These are phyloP conservation scores for Phaseolus lunatus DNA, from an alignment of 306 rosid genomes.

Conservation along the genomic window DNA sequence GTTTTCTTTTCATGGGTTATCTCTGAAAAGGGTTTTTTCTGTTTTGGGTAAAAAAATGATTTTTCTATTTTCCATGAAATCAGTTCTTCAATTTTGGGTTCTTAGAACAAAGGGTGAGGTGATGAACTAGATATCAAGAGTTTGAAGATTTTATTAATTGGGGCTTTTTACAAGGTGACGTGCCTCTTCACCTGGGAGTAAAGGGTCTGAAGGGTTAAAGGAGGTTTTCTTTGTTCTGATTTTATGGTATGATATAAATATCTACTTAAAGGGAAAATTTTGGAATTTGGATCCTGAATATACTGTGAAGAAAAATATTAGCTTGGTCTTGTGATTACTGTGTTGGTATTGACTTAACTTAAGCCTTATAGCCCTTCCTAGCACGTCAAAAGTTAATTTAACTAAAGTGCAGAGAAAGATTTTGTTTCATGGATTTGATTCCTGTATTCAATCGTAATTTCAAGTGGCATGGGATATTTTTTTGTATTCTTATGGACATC, in stretches of 20 bases:
- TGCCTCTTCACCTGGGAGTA: conserved; percentile 2
- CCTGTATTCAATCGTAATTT: not conserved
- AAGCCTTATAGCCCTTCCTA: conserved; percentile 23
- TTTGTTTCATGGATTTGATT: conserved; percentile 26
- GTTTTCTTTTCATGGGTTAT: conserved; percentile 12
- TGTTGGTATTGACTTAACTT: conserved; percentile 23
- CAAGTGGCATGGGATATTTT: conserved; percentile 1
- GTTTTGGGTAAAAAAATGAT: conserved; percentile 10
- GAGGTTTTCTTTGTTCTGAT: conserved; percentile 19
- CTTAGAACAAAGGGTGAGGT: not conserved
- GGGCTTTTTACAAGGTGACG: not conserved
- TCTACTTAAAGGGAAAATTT: not conserved
- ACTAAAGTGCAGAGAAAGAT: conserved; percentile 14
- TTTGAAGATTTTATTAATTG: conserved; percentile 14
- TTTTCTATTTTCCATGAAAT: conserved; percentile 3
- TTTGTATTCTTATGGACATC: not conserved
- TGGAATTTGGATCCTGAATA: not conserved
- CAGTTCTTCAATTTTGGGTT: conserved; percentile 11
- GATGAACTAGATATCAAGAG: not conserved
- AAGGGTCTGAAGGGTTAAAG: not conserved
- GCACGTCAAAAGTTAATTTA: conserved; percentile 19
- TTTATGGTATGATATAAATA: not conserved
- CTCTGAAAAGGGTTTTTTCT: conserved; percentile 4
- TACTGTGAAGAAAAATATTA: conserved; percentile 24
- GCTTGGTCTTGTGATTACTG: conserved; percentile 17